Evolutionary conservation across 148 eudicot genomes (phyloP), one percentile per base, ranked within the genome.

Genomic region (Oxyria digyna): DNA sequence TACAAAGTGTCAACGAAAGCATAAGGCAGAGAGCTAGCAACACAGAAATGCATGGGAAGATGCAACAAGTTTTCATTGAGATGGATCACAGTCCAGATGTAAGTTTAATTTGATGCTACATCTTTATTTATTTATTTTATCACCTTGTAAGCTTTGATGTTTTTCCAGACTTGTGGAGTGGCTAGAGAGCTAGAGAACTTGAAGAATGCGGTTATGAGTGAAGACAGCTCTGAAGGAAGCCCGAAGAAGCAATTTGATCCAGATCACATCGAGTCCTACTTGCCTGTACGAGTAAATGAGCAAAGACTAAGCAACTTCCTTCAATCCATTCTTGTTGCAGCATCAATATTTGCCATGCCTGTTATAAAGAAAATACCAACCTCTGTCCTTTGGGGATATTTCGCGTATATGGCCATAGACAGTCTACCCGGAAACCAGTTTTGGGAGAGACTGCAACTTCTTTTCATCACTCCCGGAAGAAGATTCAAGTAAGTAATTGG

Each of bases 351-450:
- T 52, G 88, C 85, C 33, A 80, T 87, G 64, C 93, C 93, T 0
- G 40, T 79, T 13, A 83, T 87, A 35, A 87, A 80, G 75, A 46
- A 67, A 72, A 86, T 83, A 69, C 90, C 90, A 0, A 81, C 94
- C 33, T 87, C 94, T 1, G 89, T 87, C 71, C 85, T 85, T 8
- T 87, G 94, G 89, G 89, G 94, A 18, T 83, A 86, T 69, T 86
- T 86, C 48, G 85, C 90, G 23, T 86, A 81, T 68, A 86, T 86
- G 91, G 81, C 85, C 69, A 80, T 86, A 31, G 91, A 86, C 62
- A 86, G 91, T 62, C 87, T 86, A 71, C 91, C 91, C 10, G 90
- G 90, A 45, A 86, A 82, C 74, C 90, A 86, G 79, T 86, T 86
- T 69, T 86, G 87, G 87, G 90, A 86, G 66, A 76, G 90, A 59